Evolutionary conservation across 768 basidiomycete species (phyloP), one percentile per base, ranked within the genome.

Genomic region (Pisolithus orientalis): DNA sequence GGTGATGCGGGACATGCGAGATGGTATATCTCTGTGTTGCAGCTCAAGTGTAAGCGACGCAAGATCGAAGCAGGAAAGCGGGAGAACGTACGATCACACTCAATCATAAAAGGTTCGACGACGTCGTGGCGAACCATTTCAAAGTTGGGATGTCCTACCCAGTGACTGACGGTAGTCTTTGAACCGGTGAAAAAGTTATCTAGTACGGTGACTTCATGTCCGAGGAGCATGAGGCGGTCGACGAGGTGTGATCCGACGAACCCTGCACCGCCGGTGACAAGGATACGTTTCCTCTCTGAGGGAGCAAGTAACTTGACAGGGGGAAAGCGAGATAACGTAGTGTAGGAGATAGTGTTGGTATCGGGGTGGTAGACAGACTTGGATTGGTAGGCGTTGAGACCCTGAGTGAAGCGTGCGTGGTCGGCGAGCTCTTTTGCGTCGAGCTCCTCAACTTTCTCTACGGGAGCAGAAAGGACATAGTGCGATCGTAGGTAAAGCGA

Each of bases 121-220:
- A 99, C 89, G 65, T 99, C 96, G 68, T 97, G 96, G 53, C 96
- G 84, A 59, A 98, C 91, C 73, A 99, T 77, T 72, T 98, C 95
- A 61, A 99, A 99, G 75, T 98, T 97, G 56, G 96, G 96, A 70
- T 99, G 96, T 7, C 96, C 96, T 53, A 93, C 78, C 93, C 93
- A 95, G 62, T 93, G 89, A 59, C 86, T 85, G 57, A 97, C 89
- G 48, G 94, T 95, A n/a, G 93, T 95, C 70, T 94, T 94, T 51
- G 89, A 90, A 14, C 96, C 96, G 25, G 94, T 97, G 76, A 99
- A 99, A 69, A 99, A 99, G 74, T 97, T 97, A 76, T 98, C 95
- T 52, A 96, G 72, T 57, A 97, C 95, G 51, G 92, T 94, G 60
- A 95, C 93, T 68, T 97, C 94, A 65, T 99, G 96, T 14, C 96